Evolutionary conservation across 495 filamentous ascomycete species (phyloP).

Genomic region (Daldinia vernicosa): DNA sequence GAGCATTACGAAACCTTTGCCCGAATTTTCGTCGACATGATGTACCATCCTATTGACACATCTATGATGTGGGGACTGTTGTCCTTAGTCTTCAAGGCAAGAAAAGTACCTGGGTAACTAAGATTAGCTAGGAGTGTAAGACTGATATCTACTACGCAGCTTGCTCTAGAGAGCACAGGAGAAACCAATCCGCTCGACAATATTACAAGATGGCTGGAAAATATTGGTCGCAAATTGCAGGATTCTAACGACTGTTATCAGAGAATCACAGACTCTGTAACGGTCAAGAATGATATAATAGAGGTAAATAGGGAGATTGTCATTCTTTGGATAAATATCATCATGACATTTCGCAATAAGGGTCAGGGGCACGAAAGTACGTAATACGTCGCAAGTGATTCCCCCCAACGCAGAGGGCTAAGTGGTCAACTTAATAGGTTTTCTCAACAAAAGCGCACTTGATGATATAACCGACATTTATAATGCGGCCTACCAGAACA

Average conservation of each 20-base stretch:
- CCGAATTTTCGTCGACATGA: conserved; percentile 13
- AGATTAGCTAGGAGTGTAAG: not conserved
- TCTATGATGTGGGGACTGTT: conserved; percentile 30
- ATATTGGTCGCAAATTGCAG: conserved; percentile 4
- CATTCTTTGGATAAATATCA: conserved; percentile 21
- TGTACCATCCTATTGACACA: conserved; percentile 11
- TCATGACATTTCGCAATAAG: conserved; percentile 16
- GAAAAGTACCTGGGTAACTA: not conserved
- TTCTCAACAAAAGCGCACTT: not conserved
- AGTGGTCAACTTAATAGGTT: not conserved
- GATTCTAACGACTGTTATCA: conserved; percentile 10
- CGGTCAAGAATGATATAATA: conserved; percentile 15
- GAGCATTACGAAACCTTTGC: conserved; percentile 25
- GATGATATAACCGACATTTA: not conserved
- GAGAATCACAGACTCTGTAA: conserved; percentile 5
- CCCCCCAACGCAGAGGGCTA: not conserved
- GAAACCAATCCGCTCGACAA: not conserved
- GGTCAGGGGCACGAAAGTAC: conserved; percentile 9
- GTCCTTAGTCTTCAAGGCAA: conserved; percentile 23
- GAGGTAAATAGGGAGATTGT: conserved; percentile 19
- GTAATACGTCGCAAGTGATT: not conserved
- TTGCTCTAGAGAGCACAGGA: conserved; percentile 13
- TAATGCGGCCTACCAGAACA: conserved; percentile 6
- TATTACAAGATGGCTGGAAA: conserved; percentile 10
- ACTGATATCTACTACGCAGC: not conserved